A percentile compares a stretch with the other conserved stretches of the same genome.
phyloP scores from a whole-genome alignment of 2,329 filamentous ascomycete genomes.

The Fusarium clavum region DNA sequence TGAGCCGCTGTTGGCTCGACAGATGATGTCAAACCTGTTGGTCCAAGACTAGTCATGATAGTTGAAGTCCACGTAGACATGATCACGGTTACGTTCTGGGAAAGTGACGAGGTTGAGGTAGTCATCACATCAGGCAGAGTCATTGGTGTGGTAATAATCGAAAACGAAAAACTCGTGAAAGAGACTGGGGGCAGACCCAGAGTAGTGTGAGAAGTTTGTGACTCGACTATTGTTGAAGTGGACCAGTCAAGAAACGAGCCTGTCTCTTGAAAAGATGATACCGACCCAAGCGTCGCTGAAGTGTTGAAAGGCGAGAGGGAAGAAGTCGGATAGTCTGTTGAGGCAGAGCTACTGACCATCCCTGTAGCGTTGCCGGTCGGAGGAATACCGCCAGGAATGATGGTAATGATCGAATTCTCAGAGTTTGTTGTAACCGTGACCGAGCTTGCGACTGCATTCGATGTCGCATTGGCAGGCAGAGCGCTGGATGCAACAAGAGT shows the following conservation, averaged over 20 bases:
- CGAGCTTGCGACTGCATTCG: not conserved
- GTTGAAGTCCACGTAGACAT: slow-evolving; percentile 29
- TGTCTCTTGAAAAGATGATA: slow-evolving; percentile 5
- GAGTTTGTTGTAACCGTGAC: slow-evolving; percentile 23
- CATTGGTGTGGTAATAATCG: slow-evolving; percentile 24
- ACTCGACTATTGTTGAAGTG: slow-evolving; percentile 25
- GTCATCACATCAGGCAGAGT: slow-evolving; percentile 14
- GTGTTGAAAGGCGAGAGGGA: slow-evolving; percentile 9
- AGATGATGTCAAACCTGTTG: slow-evolving; percentile 10
- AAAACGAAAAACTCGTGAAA: slow-evolving; percentile 14
- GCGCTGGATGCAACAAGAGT: slow-evolving; percentile 14
- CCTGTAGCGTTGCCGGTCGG: slow-evolving; percentile 16
- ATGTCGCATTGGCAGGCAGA: slow-evolving; percentile 18
- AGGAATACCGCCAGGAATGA: slow-evolving; percentile 26
- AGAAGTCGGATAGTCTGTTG: slow-evolving; percentile 14
- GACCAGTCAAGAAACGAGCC: slow-evolving; percentile 29
- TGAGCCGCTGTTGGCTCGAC: slow-evolving; percentile 13
- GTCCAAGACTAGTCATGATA: slow-evolving; percentile 23
- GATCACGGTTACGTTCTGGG: slow-evolving; percentile 10
- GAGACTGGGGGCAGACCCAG: slow-evolving; percentile 2
- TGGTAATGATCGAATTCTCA: slow-evolving; percentile 31
- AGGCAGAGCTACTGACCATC: slow-evolving; percentile 7
- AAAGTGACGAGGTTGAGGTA: slow-evolving; percentile 1
- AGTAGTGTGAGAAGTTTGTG: not conserved
- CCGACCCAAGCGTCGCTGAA: slow-evolving; percentile 1